Base-by-base conservation (phyloP, 1,284 basidiomycete species). In the Puccinia sorghi region DNA sequence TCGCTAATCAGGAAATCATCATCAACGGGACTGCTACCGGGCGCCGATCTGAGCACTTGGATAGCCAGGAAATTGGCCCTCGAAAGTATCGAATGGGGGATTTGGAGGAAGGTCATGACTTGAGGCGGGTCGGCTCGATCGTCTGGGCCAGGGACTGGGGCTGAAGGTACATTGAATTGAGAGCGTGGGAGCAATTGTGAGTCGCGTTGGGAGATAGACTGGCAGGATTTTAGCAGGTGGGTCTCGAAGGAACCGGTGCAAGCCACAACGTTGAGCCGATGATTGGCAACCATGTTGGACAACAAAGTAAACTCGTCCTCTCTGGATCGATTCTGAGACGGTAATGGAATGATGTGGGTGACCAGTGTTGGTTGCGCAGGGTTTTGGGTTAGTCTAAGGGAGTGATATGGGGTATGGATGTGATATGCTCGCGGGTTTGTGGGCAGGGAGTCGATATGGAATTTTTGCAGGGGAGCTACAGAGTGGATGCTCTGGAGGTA, bases 401-500 rank as follows among this genome's bases (percentile, higher is more conserved):
- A 52, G 12, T 32, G 27, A 52, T 48, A 37, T 22, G 32, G 46
- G 9, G 20, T 32, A 32, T 70, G 67, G 20, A 70, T 11, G 3
- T 27, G 41, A 32, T 48, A 17, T 2, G 63, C 63, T 20, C 43
- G 2, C 8, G 43, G 48, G 13, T n/a, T 20, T 11, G 67, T 12
- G n/a, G 43, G 46, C 3, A 54, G 12, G 15, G 63, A 41, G 63
- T 25, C 15, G 54, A 64, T 11, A 48, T 61, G 63, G 56, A 77
- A 67, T 39, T 57, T 59, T 9, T 22, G 3, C 13, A 50, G 61
- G 48, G 27, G 25, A 15, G 32, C 32, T 32, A 32, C 32, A 32
- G n/a, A 81, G 48, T 5, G 81, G 74, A 7, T 66, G 72, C 25
- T 63, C 27, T 0, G 80, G 70, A 1, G 50, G n/a, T 0, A 80